Conservation (phyloP, 2,329 filamentous ascomycete genomes). For the Clonostachys sp. region DNA sequence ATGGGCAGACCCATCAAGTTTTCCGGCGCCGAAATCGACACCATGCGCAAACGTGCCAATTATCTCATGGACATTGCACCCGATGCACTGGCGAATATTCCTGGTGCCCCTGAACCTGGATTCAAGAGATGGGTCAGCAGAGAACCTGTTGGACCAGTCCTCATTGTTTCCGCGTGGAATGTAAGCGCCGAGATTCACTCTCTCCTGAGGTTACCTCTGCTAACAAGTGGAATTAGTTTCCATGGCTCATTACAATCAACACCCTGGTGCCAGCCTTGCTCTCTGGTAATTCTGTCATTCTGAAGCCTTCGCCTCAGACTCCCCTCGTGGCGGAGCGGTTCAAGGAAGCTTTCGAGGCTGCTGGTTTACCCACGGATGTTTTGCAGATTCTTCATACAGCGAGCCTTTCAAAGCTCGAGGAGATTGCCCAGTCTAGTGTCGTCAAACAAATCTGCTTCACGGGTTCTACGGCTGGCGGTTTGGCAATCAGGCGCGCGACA, state of each 20-base stretch:
- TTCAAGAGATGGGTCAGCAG: constrained; percentile 90
- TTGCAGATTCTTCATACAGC: constrained; percentile 92
- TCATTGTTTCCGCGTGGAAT: constrained; percentile 95
- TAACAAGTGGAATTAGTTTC: constrained; percentile 57
- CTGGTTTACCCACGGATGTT: constrained; percentile 79
- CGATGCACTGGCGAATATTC: constrained; percentile 73
- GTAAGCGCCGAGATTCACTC: constrained; percentile 43
- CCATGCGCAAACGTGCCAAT: constrained; percentile 78
- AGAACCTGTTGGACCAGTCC: constrained; percentile 78
- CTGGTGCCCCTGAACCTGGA: constrained; percentile 78
- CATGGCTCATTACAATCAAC: constrained; percentile 90
- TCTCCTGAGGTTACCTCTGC: background rate
- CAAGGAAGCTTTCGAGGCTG: constrained; percentile 68
- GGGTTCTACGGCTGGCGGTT: constrained; percentile 81
- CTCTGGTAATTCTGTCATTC: constrained; percentile 83
- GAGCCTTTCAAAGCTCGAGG: constrained; percentile 70
- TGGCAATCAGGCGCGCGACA: constrained; percentile 81
- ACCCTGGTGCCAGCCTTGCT: constrained; percentile 88
- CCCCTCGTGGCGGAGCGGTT: constrained; percentile 88
- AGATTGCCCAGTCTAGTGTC: constrained; percentile 70
- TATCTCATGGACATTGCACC: constrained; percentile 82
- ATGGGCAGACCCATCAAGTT: constrained; percentile 94
- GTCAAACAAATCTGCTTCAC: constrained; percentile 88
- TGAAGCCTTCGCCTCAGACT: constrained; percentile 94
- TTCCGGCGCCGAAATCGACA: constrained; percentile 76